Percentiles rank a stretch among this genome's conserved stretches.
These are phyloP conservation scores for Ophiostoma triangulosporum DNA, from an alignment of 2,329 filamentous ascomycete genomes.

Conservation along the genomic window DNA sequence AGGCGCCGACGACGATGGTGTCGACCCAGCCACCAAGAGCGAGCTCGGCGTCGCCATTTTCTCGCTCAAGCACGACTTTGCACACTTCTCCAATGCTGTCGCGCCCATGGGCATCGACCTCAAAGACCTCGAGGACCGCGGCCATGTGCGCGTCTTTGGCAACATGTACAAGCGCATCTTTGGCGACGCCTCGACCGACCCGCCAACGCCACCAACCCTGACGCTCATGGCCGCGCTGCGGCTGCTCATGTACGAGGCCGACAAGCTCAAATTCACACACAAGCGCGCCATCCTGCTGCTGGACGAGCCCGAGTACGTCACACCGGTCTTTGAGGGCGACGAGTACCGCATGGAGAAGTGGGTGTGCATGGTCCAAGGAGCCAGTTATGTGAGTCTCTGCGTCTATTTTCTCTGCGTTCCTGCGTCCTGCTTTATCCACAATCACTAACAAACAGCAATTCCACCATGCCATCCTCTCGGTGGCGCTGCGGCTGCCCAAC, in stretches of 20 bases:
- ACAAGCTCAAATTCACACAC: slow-evolving; percentile 1
- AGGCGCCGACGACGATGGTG: slow-evolving; percentile 5
- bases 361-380: slow-evolving; percentile 6
- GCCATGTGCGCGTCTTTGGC: slow-evolving; percentile 11
- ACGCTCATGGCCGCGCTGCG: slow-evolving; percentile 9
- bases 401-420: no score
- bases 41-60: slow-evolving; percentile 11
- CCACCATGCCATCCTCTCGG: slow-evolving; percentile 11
- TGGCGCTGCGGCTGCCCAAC: slow-evolving; percentile 3
- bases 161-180: slow-evolving; percentile 7
- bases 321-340: slow-evolving; percentile 5
- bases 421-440: no score
- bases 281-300: slow-evolving; percentile 10
- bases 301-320: slow-evolving; percentile 11
- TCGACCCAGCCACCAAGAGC: slow-evolving; percentile 6
- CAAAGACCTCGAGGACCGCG: slow-evolving; percentile 4
- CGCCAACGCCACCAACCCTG: neutral
- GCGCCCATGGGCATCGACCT: slow-evolving; percentile 12
- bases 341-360: slow-evolving; percentile 5
- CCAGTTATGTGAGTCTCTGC: slow-evolving; percentile 7
- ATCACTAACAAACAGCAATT: slow-evolving; percentile 10
- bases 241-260: slow-evolving; percentile 8
- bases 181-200: neutral
- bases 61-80: slow-evolving; percentile 11
- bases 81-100: slow-evolving; percentile 9